Evolutionary conservation across 2,329 filamentous ascomycete species (phyloP).

Genomic region (Exophiala calicioides): DNA sequence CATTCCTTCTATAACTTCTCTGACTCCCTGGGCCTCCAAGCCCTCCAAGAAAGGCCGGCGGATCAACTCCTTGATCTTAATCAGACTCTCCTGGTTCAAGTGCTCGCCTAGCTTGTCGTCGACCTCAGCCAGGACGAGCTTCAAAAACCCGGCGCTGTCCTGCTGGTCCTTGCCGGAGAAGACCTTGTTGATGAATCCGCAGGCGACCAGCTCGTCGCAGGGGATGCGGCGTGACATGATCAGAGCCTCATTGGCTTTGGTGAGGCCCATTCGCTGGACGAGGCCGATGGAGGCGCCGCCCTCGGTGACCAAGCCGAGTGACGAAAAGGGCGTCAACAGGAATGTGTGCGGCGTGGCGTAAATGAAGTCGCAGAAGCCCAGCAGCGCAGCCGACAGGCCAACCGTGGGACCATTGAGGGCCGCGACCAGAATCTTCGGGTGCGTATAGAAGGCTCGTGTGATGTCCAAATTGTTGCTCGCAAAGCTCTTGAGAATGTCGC

Average conservation of each 20-base stretch:
- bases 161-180: slow-evolving; percentile 62
- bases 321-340: slow-evolving; percentile 87
- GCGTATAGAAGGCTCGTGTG: slow-evolving; percentile 85
- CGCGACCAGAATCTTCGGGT: slow-evolving; percentile 88
- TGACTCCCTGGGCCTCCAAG: slow-evolving; percentile 74
- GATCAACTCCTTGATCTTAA: slow-evolving; percentile 83
- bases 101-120: slow-evolving; percentile 78
- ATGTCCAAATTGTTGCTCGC: slow-evolving; percentile 85
- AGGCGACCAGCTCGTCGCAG: slow-evolving; percentile 69
- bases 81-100: slow-evolving; percentile 74
- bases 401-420: slow-evolving; percentile 91
- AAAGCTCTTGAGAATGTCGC: slow-evolving; percentile 70
- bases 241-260: slow-evolving; percentile 86
- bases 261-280: slow-evolving; percentile 74
- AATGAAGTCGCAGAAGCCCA: slow-evolving; percentile 86
- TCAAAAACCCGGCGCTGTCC: slow-evolving; percentile 69
- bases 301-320: slow-evolving; percentile 85
- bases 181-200: slow-evolving; percentile 84
- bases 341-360: slow-evolving; percentile 81
- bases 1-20: slow-evolving; percentile 83
- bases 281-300: slow-evolving; percentile 78
- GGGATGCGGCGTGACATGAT: slow-evolving; percentile 82
- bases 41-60: slow-evolving; percentile 69
- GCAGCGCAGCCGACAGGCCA: slow-evolving; percentile 80
- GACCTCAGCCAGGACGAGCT: slow-evolving; percentile 74